phyloP scores from a whole-genome alignment of 2,329 filamentous ascomycete genomes.

The Penicillium sp. region DNA sequence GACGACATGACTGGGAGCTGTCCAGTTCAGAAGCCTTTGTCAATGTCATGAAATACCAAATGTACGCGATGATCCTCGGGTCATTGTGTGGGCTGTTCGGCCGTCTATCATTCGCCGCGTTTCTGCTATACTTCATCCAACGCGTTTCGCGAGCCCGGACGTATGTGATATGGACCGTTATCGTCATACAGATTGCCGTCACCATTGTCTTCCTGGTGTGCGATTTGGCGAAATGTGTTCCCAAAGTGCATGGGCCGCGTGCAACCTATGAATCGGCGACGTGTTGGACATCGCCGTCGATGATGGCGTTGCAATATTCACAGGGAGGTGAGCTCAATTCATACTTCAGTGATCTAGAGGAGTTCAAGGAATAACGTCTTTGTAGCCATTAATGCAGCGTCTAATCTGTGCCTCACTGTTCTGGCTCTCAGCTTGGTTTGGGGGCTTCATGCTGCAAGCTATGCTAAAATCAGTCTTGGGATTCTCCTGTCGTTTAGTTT shows the following conservation, averaged over 20 bases:
- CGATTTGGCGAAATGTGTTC: constrained; percentile 15
- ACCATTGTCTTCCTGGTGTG: constrained; percentile 16
- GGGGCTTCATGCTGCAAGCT: constrained; percentile 5
- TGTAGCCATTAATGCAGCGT: constrained; percentile 13
- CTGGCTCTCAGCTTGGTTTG: constrained; percentile 9
- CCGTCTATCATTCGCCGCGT: constrained; percentile 18
- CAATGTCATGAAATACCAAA: constrained; percentile 16
- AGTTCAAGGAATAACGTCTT: background rate
- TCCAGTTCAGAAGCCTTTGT: background rate
- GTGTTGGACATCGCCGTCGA: constrained; percentile 14
- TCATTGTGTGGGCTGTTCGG: constrained; percentile 17
- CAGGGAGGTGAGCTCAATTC: constrained; percentile 12
- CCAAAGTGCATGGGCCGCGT: background rate
- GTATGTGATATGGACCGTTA: constrained; percentile 16
- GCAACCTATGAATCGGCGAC: constrained; percentile 1
- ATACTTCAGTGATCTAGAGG: background rate
- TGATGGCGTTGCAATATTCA: constrained; percentile 6
- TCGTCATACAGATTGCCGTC: constrained; percentile 14
- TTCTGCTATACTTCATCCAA: constrained; percentile 16
- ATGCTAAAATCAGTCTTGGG: constrained; percentile 1
- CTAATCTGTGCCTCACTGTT: constrained; percentile 10
- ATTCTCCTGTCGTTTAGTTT: constrained; percentile 11
- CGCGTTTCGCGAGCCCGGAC: constrained; percentile 11
- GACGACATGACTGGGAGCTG: constrained; percentile 15
- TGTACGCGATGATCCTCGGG: constrained; percentile 16